phyloP scores from a whole-genome alignment of 148 eudicot species.

The Suaeda aralocaspica region DNA sequence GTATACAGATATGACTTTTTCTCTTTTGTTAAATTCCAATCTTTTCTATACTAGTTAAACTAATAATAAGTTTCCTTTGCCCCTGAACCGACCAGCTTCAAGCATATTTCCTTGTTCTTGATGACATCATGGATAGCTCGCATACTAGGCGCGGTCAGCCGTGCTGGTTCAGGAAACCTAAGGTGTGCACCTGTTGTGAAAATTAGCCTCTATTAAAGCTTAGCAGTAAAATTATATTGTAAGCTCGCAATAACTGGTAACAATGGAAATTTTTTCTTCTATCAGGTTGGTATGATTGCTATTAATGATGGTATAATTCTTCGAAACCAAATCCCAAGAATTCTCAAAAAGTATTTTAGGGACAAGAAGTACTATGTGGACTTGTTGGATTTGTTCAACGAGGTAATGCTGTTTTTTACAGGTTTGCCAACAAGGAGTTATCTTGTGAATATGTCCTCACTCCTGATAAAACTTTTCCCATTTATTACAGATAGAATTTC shows the following conservation, averaged over 20 bases:
- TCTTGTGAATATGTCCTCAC: background rate
- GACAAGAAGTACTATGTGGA: slow-evolving; percentile 79
- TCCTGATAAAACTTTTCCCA: background rate
- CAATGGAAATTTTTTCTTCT: background rate
- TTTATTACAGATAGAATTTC: slow-evolving; percentile 70
- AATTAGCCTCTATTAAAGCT: background rate
- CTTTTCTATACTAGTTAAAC: background rate
- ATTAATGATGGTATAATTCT: slow-evolving; percentile 81
- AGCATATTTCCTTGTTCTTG: slow-evolving; percentile 87
- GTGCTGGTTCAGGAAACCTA: slow-evolving; percentile 84
- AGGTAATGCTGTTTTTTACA: slow-evolving; percentile 41
- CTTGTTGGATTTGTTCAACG: slow-evolving; percentile 85
- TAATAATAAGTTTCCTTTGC: background rate
- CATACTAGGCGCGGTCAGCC: slow-evolving; percentile 89
- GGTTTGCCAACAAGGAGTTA: background rate
- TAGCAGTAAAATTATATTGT: background rate
- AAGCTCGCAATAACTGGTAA: background rate
- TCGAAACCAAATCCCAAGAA: slow-evolving; percentile 83
- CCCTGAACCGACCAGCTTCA: slow-evolving; percentile 60
- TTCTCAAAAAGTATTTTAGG: slow-evolving; percentile 82
- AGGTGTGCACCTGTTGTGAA: slow-evolving; percentile 38
- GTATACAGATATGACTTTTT: slow-evolving; percentile 32
- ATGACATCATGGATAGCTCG: slow-evolving; percentile 85
- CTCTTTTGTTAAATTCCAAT: background rate
- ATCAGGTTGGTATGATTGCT: slow-evolving; percentile 94